These are phyloP conservation scores for Chlamydomonas sp. DNA, from an alignment of 139 green algal genomes.

Conservation along the genomic window DNA sequence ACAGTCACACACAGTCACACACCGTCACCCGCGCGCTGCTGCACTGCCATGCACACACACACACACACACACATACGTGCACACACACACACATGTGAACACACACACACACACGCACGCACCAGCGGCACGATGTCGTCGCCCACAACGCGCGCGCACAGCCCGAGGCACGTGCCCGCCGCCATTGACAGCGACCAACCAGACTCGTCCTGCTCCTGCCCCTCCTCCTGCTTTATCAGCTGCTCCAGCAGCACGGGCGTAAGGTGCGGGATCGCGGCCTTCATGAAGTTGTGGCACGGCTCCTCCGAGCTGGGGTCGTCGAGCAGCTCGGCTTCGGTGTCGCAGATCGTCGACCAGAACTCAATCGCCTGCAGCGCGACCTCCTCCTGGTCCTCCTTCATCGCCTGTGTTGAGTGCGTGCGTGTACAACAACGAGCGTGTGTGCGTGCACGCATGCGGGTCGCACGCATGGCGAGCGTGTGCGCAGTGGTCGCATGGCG, in stretches of 20 bases:
- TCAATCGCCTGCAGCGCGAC: constrained; percentile 92
- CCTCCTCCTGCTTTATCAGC: constrained; percentile 96
- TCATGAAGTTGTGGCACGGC: constrained; percentile 76
- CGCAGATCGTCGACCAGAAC: constrained; percentile 80
- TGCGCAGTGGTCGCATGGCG: too few relatives aligned
- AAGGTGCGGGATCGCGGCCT: constrained; percentile 67
- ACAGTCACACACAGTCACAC: background rate
- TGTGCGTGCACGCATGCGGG: too few relatives aligned
- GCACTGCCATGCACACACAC: too few relatives aligned
- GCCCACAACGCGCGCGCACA: constrained; percentile 61
- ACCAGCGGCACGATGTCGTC: constrained; percentile 81
- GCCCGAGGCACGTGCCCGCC: constrained; percentile 78
- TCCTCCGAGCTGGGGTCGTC: constrained; percentile 32
- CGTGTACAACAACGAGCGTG: too few relatives aligned
- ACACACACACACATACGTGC: too few relatives aligned
- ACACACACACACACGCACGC: constrained; percentile 15
- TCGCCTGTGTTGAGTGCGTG: too few relatives aligned
- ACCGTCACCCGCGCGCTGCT: background rate
- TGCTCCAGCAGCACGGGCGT: constrained; percentile 89
- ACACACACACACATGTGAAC: background rate
- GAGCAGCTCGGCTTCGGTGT: constrained; percentile 51
- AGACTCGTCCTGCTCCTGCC: constrained; percentile 79
- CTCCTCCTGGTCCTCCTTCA: constrained; percentile 79
- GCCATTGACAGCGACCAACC: constrained; percentile 90
- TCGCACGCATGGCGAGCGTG: too few relatives aligned